These are phyloP conservation scores for Chrysophaeum taylorii DNA, from an alignment of 352 stramenopile genomes.

Conservation along the genomic window DNA sequence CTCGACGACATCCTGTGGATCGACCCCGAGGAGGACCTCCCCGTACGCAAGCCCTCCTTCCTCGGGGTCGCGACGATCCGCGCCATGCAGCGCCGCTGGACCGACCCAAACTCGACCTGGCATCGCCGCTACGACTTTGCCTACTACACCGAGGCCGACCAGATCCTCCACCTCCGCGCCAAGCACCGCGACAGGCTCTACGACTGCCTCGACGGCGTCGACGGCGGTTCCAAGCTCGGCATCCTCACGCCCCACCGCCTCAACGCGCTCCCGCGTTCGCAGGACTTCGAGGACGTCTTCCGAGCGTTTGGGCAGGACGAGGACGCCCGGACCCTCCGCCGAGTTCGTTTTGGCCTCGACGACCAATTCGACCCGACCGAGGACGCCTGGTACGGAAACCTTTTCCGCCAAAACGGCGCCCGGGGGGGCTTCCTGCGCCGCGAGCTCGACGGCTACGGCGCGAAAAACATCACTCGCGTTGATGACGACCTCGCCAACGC, in stretches of 20 bases:
- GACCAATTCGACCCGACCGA: background rate
- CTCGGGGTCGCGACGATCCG: conserved; percentile 9
- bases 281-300: background rate
- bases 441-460: background rate
- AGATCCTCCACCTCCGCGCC: background rate
- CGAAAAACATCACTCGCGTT: background rate
- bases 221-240: background rate
- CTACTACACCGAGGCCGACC: conserved; percentile 11
- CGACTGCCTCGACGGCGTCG: background rate
- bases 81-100: background rate
- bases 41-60: conserved; percentile 4
- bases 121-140: background rate
- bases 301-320: background rate
- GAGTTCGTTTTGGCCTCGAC: background rate
- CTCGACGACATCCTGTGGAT: conserved; percentile 8
- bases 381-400: background rate
- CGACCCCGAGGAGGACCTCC: background rate
- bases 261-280: background rate
- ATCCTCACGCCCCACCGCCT: conserved; percentile 3
- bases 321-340: background rate
- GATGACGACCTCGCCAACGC: background rate
- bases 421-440: background rate
- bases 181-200: background rate
- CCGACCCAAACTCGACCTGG: background rate
- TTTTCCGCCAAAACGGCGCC: background rate